These are phyloP conservation scores for Plasmodium yoelii DNA, from an alignment of 169 alveolate genomes.

Conservation along the genomic window DNA sequence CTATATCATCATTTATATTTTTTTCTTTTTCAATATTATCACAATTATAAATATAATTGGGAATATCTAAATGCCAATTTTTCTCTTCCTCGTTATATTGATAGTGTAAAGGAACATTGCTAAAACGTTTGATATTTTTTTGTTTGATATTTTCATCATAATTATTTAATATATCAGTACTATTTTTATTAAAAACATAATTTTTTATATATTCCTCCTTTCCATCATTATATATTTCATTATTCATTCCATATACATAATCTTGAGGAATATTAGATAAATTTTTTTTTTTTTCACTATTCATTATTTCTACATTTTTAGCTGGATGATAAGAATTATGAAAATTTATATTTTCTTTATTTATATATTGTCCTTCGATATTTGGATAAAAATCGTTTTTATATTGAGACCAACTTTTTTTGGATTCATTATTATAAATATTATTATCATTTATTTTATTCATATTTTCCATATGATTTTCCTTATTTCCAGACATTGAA, in stretches of 20 bases:
- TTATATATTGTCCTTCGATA: constrained; percentile 71
- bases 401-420: constrained; percentile 72
- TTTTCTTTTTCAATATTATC: background rate
- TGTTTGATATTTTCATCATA: constrained; percentile 54
- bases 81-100: constrained; percentile 6
- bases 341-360: constrained; percentile 34
- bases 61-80: background rate
- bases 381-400: constrained; percentile 63
- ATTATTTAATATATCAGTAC: constrained; percentile 35
- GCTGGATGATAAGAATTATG: constrained; percentile 40
- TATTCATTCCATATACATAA: constrained; percentile 75
- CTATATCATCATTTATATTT: background rate
- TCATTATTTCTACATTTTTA: constrained; percentile 28
- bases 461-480: background rate
- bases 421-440: background rate
- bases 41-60: background rate
- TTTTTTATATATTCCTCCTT: constrained; percentile 67
- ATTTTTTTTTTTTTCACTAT: constrained; percentile 36
- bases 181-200: constrained; percentile 39
- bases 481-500: background rate
- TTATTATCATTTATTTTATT: constrained; percentile 9
- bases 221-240: constrained; percentile 59
- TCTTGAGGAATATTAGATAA: constrained; percentile 54
- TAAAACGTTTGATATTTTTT: constrained; percentile 43
- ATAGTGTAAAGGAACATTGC: constrained; percentile 49